Evolutionary conservation across 2,329 filamentous ascomycete species (phyloP).

Genomic region (Botrytis galanthina): DNA sequence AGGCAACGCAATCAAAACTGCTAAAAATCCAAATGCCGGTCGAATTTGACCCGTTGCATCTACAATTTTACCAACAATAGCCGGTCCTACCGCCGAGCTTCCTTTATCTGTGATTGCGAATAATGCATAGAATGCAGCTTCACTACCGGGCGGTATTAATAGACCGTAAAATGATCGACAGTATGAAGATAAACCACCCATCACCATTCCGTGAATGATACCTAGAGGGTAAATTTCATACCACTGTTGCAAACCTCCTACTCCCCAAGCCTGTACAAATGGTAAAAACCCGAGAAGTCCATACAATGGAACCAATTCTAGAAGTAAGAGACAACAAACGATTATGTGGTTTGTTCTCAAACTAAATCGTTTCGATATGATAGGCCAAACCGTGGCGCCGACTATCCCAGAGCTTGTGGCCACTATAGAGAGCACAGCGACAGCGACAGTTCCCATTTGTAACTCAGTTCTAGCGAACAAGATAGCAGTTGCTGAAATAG

Average conservation of each 20-base stretch:
- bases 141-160: constrained; percentile 88
- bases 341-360: constrained; percentile 84
- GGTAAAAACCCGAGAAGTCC: constrained; percentile 86
- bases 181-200: constrained; percentile 89
- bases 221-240: constrained; percentile 97
- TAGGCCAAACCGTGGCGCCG: constrained; percentile 88
- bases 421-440: constrained; percentile 92
- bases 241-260: constrained; percentile 82
- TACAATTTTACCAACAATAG: constrained; percentile 90
- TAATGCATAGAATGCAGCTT: constrained; percentile 87
- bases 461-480: constrained; percentile 93
- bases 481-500: constrained; percentile 89
- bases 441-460: constrained; percentile 80
- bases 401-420: constrained; percentile 79
- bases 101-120: constrained; percentile 80
- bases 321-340: constrained; percentile 82
- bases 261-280: constrained; percentile 69
- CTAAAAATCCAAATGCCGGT: constrained; percentile 90
- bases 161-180: constrained; percentile 91
- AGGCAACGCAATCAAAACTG: constrained; percentile 77
- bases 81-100: constrained; percentile 87
- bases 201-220: constrained; percentile 86
- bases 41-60: constrained; percentile 78
- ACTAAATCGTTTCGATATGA: constrained; percentile 66
- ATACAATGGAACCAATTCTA: constrained; percentile 91